A percentile compares a stretch with the other conserved stretches of the same genome.
phyloP scores from a whole-genome alignment of 2,329 filamentous ascomycete species.

The Seiridium unicorne region DNA sequence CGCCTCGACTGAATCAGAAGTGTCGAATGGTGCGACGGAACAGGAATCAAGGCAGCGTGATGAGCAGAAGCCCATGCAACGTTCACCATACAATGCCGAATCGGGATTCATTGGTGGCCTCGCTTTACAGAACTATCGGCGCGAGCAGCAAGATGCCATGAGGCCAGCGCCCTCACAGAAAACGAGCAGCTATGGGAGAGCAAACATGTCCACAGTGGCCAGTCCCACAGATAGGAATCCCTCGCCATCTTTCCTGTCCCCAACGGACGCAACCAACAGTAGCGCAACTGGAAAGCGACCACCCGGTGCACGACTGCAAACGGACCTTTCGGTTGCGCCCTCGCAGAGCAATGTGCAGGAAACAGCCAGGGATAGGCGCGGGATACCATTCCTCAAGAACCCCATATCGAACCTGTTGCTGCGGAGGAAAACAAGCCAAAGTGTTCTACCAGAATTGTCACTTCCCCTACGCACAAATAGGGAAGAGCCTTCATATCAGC shows the following conservation, averaged over 20 bases:
- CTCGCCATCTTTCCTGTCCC: slow-evolving; percentile 45
- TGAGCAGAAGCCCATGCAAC: slow-evolving; percentile 28
- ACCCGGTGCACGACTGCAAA: slow-evolving; percentile 36
- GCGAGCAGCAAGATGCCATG: slow-evolving; percentile 29
- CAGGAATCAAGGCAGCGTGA: slow-evolving; percentile 15
- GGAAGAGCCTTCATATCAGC: slow-evolving; percentile 55
- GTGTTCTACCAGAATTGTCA: slow-evolving; percentile 40
- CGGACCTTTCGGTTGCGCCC: slow-evolving; percentile 33
- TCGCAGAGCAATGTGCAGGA: slow-evolving; percentile 33
- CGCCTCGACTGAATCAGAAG: slow-evolving; percentile 37
- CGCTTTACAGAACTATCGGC: slow-evolving; percentile 50
- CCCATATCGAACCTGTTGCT: slow-evolving; percentile 58
- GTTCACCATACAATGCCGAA: slow-evolving; percentile 33
- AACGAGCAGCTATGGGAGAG: slow-evolving; percentile 13
- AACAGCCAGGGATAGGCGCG: slow-evolving; percentile 47
- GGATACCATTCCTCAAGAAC: slow-evolving; percentile 58
- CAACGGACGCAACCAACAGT: slow-evolving; percentile 45
- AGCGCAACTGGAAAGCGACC: slow-evolving; percentile 39
- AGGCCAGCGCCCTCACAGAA: slow-evolving; percentile 17
- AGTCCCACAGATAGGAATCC: slow-evolving; percentile 24
- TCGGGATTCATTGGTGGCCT: slow-evolving; percentile 55
- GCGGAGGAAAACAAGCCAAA: slow-evolving; percentile 54
- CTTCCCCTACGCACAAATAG: slow-evolving; percentile 34
- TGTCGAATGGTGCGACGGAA: slow-evolving; percentile 17
- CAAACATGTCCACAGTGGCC: slow-evolving; percentile 20